phyloP scores from a whole-genome alignment of 306 rosid genomes.

The Sicyos baderoa region DNA sequence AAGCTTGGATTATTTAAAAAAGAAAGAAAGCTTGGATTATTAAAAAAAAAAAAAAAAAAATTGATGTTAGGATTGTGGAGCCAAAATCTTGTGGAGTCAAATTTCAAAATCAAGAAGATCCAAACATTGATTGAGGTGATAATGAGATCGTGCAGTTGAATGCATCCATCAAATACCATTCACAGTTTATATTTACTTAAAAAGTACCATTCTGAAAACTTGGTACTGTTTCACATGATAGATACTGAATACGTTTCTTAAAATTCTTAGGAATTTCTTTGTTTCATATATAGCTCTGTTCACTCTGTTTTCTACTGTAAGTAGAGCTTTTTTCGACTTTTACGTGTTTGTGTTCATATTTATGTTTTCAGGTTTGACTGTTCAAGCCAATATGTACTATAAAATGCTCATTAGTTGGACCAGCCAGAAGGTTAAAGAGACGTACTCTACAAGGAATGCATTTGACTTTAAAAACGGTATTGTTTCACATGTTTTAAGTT shows the following conservation, averaged over 20 bases:
- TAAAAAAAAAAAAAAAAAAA: too few species aligned
- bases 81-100: too few species aligned
- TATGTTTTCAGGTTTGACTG: conserved; percentile 61
- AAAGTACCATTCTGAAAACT: too few species aligned
- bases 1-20: too few species aligned
- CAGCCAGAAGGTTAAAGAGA: conserved; percentile 85
- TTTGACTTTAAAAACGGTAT: conserved; percentile 83
- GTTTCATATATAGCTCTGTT: background rate
- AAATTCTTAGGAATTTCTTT: background rate
- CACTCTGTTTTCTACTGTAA: background rate
- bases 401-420: conserved; percentile 93
- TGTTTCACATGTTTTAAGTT: conserved; percentile 13
- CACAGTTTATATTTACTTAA: too few species aligned
- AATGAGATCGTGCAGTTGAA: too few species aligned
- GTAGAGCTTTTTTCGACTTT: background rate
- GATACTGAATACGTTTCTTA: background rate
- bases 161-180: too few species aligned
- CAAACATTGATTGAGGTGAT: too few species aligned
- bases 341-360: conserved; percentile 18
- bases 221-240: background rate
- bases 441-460: conserved; percentile 59
- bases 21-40: too few species aligned
- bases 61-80: too few species aligned
- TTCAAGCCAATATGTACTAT: conserved; percentile 84
- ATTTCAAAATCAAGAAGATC: too few species aligned